A percentile compares a stretch with the other conserved stretches of the same genome.
These are phyloP conservation scores for Phycomyces nitens DNA, from an alignment of 192 early-diverging fungal species.

Conservation along the genomic window DNA sequence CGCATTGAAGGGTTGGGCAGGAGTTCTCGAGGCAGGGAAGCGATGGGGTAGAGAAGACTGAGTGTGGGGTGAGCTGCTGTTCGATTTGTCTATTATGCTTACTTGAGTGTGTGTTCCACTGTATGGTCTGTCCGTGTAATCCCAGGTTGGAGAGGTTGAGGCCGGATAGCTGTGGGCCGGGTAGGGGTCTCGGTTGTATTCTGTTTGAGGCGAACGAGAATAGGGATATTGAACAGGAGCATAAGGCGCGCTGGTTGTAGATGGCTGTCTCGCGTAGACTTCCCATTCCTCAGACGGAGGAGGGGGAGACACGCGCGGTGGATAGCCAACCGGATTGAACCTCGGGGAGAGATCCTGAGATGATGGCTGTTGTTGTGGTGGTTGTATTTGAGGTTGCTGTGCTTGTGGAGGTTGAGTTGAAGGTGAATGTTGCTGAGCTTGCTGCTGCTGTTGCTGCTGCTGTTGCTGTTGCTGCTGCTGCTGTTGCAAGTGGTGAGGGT, in stretches of 20 bases:
- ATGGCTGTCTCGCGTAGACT: not conserved
- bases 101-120: not conserved
- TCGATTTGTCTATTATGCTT: not conserved
- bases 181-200: not conserved
- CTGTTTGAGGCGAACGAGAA: not conserved
- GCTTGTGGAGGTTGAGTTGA: not conserved
- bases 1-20: not conserved
- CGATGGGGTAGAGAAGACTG: not conserved
- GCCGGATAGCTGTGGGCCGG: not conserved
- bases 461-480: not conserved
- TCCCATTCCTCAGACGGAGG: not conserved
- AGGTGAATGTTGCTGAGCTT: not conserved
- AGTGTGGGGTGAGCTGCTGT: not conserved
- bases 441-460: constrained; percentile 1
- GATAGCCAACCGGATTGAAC: not conserved
- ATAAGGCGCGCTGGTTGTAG: not conserved
- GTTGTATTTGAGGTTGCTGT: too few species aligned
- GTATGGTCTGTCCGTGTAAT: not conserved
- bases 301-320: not conserved
- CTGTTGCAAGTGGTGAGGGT: not conserved
- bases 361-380: not conserved
- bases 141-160: not conserved
- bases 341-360: not conserved
- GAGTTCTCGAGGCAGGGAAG: not conserved
- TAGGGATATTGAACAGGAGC: not conserved